Percentiles rank a stretch among this genome's conserved stretches.
phyloP scores from a whole-genome alignment of 352 stramenopile genomes.

The Pythium pyrilobum region DNA sequence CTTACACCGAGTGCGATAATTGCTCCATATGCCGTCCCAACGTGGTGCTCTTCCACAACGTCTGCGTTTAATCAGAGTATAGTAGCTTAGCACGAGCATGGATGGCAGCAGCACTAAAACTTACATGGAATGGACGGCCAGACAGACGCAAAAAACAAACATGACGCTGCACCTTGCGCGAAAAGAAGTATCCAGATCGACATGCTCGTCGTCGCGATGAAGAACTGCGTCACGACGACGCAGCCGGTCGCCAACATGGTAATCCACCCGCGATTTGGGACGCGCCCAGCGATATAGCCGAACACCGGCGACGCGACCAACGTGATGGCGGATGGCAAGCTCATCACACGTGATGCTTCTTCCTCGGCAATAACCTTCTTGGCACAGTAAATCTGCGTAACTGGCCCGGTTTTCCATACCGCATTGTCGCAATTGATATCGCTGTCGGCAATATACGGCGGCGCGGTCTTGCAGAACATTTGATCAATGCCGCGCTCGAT shows the following conservation, averaged over 20 bases:
- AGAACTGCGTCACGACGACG: constrained; percentile 58
- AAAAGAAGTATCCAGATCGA: constrained; percentile 62
- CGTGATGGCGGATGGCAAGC: constrained; percentile 74
- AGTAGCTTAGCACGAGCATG: too few relatives aligned
- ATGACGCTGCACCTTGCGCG: constrained; percentile 72
- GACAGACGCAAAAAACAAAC: constrained; percentile 71
- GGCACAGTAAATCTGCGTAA: constrained; percentile 27
- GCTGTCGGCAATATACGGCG: constrained; percentile 36
- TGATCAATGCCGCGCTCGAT: constrained; percentile 32
- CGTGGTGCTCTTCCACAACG: constrained; percentile 61
- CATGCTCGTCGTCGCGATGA: constrained; percentile 37
- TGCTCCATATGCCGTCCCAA: constrained; percentile 77
- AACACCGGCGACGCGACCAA: constrained; percentile 64
- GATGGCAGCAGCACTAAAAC: too few relatives aligned
- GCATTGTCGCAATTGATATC: constrained; percentile 43
- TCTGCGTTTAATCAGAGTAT: constrained; percentile 29
- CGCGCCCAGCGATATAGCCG: constrained; percentile 66
- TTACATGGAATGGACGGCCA: constrained; percentile 80
- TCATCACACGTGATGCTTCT: constrained; percentile 55
- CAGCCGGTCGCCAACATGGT: constrained; percentile 39
- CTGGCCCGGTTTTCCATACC: constrained; percentile 33
- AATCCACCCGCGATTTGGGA: constrained; percentile 52
- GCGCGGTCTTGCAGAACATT: constrained; percentile 20
- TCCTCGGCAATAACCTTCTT: constrained; percentile 38
- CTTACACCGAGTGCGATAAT: constrained; percentile 61